These are phyloP conservation scores for Arthrocladium fulminans DNA, from an alignment of 2,329 filamentous ascomycete genomes.

Conservation along the genomic window DNA sequence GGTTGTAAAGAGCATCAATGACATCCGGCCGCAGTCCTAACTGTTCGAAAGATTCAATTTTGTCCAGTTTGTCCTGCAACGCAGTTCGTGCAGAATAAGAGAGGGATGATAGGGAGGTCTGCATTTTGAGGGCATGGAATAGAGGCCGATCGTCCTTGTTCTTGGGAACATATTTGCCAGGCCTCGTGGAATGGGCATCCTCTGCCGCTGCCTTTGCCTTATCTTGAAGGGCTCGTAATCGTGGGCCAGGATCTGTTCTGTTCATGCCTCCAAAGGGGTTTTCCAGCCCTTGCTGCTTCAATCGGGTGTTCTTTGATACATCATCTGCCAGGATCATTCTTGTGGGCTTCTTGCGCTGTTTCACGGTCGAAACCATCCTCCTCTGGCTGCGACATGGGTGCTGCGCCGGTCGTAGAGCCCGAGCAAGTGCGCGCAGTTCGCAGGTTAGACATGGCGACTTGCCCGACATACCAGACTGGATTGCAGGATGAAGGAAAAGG, in stretches of 20 bases:
- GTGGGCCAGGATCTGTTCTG: constrained; percentile 36
- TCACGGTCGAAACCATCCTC: constrained; percentile 30
- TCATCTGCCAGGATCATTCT: constrained; percentile 44
- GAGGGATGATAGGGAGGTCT: constrained; percentile 64
- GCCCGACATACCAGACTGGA: constrained; percentile 14
- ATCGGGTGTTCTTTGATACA: constrained; percentile 21
- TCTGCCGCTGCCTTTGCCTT: not conserved
- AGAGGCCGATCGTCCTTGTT: constrained; percentile 42
- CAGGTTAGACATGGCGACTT: constrained; percentile 18
- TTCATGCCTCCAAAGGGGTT: constrained; percentile 56
- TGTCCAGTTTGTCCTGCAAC: constrained; percentile 53
- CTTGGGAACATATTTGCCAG: constrained; percentile 15
- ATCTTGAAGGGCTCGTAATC: not conserved
- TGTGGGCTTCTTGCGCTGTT: constrained; percentile 36
- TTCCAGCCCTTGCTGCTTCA: constrained; percentile 31
- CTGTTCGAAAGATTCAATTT: constrained; percentile 69
- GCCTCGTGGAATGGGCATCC: constrained; percentile 4
- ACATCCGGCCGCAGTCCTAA: constrained; percentile 67
- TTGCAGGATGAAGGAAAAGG: not conserved
- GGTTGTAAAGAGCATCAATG: constrained; percentile 59
- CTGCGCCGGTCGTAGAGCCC: constrained; percentile 4
- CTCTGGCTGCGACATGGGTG: constrained; percentile 31
- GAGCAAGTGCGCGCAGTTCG: constrained; percentile 16
- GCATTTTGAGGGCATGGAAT: constrained; percentile 90
- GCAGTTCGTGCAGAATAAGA: constrained; percentile 61